Evolutionary conservation across 768 basidiomycete species (phyloP).

Genomic region (Hericium alpestre): DNA sequence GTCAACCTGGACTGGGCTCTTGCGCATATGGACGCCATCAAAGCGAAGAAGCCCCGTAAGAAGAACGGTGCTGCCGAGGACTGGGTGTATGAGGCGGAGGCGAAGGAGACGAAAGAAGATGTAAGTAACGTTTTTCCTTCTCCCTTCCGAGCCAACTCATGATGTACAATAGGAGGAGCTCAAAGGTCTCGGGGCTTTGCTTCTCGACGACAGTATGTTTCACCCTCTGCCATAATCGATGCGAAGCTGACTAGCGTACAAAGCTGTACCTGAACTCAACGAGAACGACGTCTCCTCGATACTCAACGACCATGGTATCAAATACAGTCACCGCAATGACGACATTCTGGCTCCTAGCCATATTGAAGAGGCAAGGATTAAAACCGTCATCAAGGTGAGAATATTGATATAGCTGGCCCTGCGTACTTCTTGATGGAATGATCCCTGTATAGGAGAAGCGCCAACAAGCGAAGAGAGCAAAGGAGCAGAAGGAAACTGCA

Average conservation of each 20-base stretch:
- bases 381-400: conserved; percentile 39
- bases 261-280: conserved; percentile 27
- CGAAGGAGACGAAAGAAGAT: conserved; percentile 31
- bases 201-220: conserved; percentile 21
- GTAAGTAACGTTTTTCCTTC: background rate
- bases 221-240: conserved; percentile 19
- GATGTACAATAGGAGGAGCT: conserved; percentile 28
- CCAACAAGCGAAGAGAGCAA: conserved; percentile 13
- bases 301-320: conserved; percentile 50
- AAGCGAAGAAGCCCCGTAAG: conserved; percentile 19
- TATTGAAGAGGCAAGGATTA: conserved; percentile 56
- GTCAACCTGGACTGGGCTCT: conserved; percentile 76
- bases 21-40: conserved; percentile 44
- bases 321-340: conserved; percentile 69
- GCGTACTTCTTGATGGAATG: background rate
- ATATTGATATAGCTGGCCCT: background rate
- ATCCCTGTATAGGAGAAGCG: conserved; percentile 16
- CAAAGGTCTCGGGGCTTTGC: conserved; percentile 48
- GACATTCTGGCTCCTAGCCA: conserved; percentile 56
- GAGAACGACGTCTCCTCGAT: conserved; percentile 43
- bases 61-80: conserved; percentile 19
- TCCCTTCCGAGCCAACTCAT: background rate
- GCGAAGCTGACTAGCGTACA: background rate
- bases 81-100: conserved; percentile 35
- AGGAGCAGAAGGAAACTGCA: conserved; percentile 10